phyloP scores from a whole-genome alignment of 139 green algal species.

The Chlamydomonas urium region DNA sequence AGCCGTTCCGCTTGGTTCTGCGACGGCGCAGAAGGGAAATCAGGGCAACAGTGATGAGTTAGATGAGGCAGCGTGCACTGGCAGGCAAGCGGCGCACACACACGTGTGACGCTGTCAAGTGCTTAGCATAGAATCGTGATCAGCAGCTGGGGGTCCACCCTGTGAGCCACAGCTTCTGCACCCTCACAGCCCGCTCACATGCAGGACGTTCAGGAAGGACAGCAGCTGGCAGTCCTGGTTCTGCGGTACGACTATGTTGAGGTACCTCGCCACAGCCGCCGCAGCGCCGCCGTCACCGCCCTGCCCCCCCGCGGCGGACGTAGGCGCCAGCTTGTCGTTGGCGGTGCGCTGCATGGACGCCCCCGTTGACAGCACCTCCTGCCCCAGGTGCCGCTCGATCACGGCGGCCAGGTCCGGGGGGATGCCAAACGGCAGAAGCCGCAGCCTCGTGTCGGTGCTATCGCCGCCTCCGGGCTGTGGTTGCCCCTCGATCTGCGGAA shows the following conservation, averaged over 20 bases:
- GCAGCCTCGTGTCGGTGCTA: not conserved
- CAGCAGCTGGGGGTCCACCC: no score
- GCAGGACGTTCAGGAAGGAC: not conserved
- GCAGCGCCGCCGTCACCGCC: no score
- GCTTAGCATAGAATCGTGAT: no score
- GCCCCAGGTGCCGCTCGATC: not conserved
- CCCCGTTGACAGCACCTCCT: not conserved
- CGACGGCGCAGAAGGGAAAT: not conserved
- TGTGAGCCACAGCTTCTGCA: not conserved
- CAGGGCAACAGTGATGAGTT: not conserved
- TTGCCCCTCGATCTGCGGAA: not conserved
- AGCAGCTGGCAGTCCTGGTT: not conserved
- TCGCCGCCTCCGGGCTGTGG: not conserved
- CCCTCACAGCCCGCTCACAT: not conserved
- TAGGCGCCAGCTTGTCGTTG: not conserved
- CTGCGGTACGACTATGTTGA: constrained; percentile 2
- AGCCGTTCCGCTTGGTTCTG: not conserved
- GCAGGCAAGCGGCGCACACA: no score
- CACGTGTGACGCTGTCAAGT: no score
- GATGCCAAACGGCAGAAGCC: no score
- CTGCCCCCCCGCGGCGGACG: not conserved
- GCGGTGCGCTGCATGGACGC: not conserved
- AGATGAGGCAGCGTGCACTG: not conserved
- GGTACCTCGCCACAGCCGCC: no score
- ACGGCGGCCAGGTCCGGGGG: not conserved